These are phyloP conservation scores for Fraxinus platypoda DNA, from an alignment of 305 asterid species.

Conservation along the genomic window DNA sequence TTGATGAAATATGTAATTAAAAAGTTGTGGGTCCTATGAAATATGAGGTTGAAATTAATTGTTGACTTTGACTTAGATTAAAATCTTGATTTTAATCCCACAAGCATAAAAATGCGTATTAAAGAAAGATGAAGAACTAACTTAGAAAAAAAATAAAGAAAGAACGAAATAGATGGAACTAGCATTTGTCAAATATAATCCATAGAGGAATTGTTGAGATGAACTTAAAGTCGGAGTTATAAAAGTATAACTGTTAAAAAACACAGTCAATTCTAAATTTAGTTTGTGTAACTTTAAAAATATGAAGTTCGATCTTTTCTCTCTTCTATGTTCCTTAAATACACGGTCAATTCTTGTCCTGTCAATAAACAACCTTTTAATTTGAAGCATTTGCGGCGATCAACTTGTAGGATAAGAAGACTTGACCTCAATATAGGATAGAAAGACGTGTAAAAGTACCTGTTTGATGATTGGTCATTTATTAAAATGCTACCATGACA, in stretches of 20 bases:
- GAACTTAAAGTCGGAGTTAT: background rate
- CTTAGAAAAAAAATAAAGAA: background rate
- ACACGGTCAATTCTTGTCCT: background rate
- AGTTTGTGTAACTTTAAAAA: background rate
- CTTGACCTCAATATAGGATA: background rate
- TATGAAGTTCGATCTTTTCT: background rate
- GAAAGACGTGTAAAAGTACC: background rate
- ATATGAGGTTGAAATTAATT: background rate
- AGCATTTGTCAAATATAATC: slow-evolving; percentile 1
- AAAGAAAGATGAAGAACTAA: background rate
- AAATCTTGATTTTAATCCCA: background rate
- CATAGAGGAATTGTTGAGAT: background rate
- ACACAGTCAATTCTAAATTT: background rate
- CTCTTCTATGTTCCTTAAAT: background rate
- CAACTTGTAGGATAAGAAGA: background rate
- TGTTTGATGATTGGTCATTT: background rate
- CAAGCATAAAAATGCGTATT: background rate
- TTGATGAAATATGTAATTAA: background rate
- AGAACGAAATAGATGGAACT: background rate
- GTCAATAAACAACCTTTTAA: background rate
- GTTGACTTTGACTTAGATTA: background rate
- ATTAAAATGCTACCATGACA: background rate
- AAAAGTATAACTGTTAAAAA: background rate
- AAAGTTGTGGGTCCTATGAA: too few relatives aligned
- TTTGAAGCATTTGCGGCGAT: background rate